Evolutionary conservation across 208 protist genomes (phyloP).

Genomic region (Crithidia sp.): DNA sequence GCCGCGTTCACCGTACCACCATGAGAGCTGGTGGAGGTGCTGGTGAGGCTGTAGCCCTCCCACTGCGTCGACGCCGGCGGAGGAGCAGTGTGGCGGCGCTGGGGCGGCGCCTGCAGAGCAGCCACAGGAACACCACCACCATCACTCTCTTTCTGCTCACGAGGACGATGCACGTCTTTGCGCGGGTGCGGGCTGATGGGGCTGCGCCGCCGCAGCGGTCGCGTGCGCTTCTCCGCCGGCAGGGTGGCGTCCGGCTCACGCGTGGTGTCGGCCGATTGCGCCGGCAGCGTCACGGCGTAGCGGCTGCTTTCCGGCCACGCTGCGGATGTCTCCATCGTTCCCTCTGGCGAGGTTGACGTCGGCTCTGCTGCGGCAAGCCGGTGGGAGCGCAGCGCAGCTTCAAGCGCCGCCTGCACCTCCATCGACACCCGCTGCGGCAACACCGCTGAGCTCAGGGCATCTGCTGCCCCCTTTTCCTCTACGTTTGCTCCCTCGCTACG

Average conservation of each 20-base stretch:
- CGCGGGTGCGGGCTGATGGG: not conserved
- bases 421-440: slow-evolving; percentile 20
- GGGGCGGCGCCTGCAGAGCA: too few relatives aligned
- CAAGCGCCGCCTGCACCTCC: slow-evolving; percentile 23
- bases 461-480: not conserved
- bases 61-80: slow-evolving; percentile 2
- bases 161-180: not conserved
- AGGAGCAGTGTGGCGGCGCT: too few relatives aligned
- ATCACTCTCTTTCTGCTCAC: not conserved
- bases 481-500: not conserved
- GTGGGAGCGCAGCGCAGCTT: slow-evolving; percentile 17
- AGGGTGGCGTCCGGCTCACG: not conserved
- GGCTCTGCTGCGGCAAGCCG: not conserved
- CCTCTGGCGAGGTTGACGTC: too few relatives aligned
- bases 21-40: slow-evolving; percentile 28
- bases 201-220: not conserved
- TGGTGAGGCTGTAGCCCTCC: slow-evolving; percentile 20
- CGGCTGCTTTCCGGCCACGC: slow-evolving; percentile 1
- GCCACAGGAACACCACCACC: too few relatives aligned
- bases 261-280: slow-evolving; percentile 8
- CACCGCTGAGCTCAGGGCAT: not conserved
- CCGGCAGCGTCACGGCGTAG: slow-evolving; percentile 15
- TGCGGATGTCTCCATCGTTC: not conserved
- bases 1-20: not conserved
- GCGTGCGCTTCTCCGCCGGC: not conserved